Conservation (phyloP, 129 eudicot species). For the Silybum marianum region DNA sequence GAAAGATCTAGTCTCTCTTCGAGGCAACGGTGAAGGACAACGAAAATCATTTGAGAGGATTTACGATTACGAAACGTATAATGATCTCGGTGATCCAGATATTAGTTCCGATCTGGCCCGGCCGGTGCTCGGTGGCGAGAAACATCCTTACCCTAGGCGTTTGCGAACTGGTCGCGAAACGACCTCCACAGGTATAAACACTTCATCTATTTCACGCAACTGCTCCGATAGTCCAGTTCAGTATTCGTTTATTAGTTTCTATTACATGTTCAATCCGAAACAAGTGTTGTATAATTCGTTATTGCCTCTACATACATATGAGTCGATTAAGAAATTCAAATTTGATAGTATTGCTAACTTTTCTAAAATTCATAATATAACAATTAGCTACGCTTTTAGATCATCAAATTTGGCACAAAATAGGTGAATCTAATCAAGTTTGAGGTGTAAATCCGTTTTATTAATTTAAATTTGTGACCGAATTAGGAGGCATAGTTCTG, state of each 20-base stretch:
- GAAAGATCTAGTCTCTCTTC: slow-evolving; percentile 50
- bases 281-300: neutral
- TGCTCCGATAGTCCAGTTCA: neutral
- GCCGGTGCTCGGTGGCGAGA: slow-evolving; percentile 64
- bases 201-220: slow-evolving; percentile 52
- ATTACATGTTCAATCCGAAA: neutral
- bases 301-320: neutral
- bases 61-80: slow-evolving; percentile 75
- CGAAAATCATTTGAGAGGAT: slow-evolving; percentile 60
- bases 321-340: neutral
- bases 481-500: neutral
- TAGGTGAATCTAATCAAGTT: neutral
- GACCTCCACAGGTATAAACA: slow-evolving; percentile 41
- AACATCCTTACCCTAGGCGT: slow-evolving; percentile 74
- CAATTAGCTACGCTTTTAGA: neutral
- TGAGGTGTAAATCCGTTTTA: neutral
- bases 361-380: neutral
- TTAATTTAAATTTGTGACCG: neutral
- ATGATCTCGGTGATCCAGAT: slow-evolving; percentile 78
- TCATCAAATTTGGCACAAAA: neutral
- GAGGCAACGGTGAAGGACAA: slow-evolving; percentile 67
- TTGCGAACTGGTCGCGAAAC: slow-evolving; percentile 68
- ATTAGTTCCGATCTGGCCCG: slow-evolving; percentile 27
- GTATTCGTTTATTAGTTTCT: neutral
- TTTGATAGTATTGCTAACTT: neutral